These are phyloP conservation scores for Cyberlindnera mrakii DNA, from an alignment of 805 yeast genomes.

Conservation along the genomic window DNA sequence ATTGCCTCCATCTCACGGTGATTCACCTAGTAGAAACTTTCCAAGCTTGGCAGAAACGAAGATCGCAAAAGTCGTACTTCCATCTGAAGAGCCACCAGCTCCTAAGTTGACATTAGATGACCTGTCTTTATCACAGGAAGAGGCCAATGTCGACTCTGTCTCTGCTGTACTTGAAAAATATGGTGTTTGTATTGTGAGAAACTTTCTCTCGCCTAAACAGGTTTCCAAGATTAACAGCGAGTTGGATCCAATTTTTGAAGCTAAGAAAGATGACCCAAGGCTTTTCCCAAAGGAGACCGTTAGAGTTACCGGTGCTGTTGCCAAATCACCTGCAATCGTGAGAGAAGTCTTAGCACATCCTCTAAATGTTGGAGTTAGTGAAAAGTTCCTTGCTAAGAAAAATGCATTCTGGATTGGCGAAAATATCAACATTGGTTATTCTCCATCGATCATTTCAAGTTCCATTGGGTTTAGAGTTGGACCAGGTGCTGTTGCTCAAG, in stretches of 20 bases:
- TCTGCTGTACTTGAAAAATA: constrained; percentile 1
- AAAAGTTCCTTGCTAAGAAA: constrained; percentile 3
- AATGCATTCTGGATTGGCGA: constrained; percentile 3
- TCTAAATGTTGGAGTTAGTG: constrained; percentile 1
- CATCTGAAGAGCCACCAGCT: constrained; percentile 1
- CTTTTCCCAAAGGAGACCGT: constrained; percentile 3
- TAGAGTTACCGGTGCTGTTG: constrained; percentile 1
- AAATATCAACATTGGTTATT: constrained; percentile 2
- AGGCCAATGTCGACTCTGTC: constrained; percentile 1
- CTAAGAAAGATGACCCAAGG: constrained; percentile 1
- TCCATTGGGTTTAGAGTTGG: constrained; percentile 4
- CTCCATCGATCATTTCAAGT: background rate
- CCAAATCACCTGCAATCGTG: constrained; percentile 1
- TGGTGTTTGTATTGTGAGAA: constrained; percentile 1
- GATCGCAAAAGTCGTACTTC: background rate
- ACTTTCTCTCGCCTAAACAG: background rate
- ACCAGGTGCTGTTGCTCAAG: constrained; percentile 1
- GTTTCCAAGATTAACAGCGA: background rate
- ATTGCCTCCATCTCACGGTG: background rate
- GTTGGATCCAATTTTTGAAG: constrained; percentile 1
- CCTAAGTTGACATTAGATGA: constrained; percentile 1
- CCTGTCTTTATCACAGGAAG: background rate
- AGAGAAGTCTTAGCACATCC: constrained; percentile 1
- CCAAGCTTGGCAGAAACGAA: constrained; percentile 2
- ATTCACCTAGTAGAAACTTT: background rate